These are phyloP conservation scores for Globisporangium carolinianum DNA, from an alignment of 352 stramenopile genomes.

Conservation along the genomic window DNA sequence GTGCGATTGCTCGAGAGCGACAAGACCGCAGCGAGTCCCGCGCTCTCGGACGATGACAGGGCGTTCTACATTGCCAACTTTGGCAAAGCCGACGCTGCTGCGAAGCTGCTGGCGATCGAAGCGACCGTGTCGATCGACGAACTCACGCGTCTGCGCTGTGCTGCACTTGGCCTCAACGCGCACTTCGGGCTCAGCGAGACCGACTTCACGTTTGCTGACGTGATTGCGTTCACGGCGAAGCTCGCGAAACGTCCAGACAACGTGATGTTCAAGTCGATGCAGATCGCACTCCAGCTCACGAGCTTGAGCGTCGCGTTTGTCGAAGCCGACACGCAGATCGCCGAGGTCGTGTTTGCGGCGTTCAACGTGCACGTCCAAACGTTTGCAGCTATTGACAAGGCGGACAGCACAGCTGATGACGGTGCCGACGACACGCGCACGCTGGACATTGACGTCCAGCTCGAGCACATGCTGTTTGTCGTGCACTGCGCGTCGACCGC, in stretches of 20 bases:
- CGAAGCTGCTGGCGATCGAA: constrained; percentile 37
- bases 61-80: constrained; percentile 48
- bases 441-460: constrained; percentile 38
- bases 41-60: constrained; percentile 33
- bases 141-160: constrained; percentile 41
- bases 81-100: constrained; percentile 33
- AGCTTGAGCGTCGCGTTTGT: constrained; percentile 48
- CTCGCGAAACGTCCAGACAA: constrained; percentile 33
- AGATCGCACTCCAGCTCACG: constrained; percentile 40
- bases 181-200: constrained; percentile 34
- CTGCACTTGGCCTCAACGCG: constrained; percentile 25
- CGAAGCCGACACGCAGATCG: constrained; percentile 32
- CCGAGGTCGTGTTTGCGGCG: constrained; percentile 38
- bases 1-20: constrained; percentile 41
- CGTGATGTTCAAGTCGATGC: constrained; percentile 49
- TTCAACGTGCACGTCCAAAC: constrained; percentile 41
- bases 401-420: too few species aligned
- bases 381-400: constrained; percentile 28
- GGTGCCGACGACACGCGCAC: constrained; percentile 31
- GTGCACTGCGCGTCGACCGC: constrained; percentile 36
- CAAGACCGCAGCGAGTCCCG: constrained; percentile 22
- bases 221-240: constrained; percentile 30
- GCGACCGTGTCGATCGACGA: constrained; percentile 34
- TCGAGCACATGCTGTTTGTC: constrained; percentile 43
- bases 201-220: constrained; percentile 35